These are phyloP conservation scores for Phytophthora pini DNA, from an alignment of 352 stramenopile species.

Conservation along the genomic window DNA sequence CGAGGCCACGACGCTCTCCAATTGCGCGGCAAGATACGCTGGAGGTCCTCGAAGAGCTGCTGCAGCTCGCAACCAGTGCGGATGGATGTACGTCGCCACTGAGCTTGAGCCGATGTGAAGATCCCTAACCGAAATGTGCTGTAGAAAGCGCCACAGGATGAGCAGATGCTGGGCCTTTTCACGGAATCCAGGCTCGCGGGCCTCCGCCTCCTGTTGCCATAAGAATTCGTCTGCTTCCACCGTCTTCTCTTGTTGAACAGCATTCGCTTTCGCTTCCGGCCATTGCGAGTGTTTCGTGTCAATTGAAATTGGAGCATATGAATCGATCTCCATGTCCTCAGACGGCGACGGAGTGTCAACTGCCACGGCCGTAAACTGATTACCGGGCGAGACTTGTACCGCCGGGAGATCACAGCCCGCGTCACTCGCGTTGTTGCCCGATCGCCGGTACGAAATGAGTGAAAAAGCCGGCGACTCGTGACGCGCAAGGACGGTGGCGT, in stretches of 20 bases:
- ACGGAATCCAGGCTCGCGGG: slow-evolving; percentile 1
- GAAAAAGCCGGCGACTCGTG: slow-evolving; percentile 6
- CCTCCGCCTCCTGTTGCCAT: slow-evolving; percentile 14
- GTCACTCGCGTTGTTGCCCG: neutral
- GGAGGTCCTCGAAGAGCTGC: slow-evolving; percentile 3
- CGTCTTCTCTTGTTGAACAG: too few species aligned
- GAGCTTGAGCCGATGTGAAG: neutral
- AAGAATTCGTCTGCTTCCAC: neutral
- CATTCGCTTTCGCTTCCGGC: too few species aligned
- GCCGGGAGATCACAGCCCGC: slow-evolving; percentile 19
- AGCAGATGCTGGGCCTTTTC: slow-evolving; percentile 24
- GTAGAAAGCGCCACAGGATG: slow-evolving; percentile 23
- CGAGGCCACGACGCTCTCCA: neutral
- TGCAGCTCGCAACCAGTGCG: slow-evolving; percentile 8
- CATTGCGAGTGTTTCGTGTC: neutral
- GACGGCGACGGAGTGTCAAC: neutral
- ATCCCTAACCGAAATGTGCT: slow-evolving; percentile 6
- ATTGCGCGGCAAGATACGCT: neutral
- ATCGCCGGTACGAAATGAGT: slow-evolving; percentile 24
- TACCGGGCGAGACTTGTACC: slow-evolving; percentile 7
- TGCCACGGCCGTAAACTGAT: slow-evolving; percentile 16
- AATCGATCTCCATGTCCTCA: slow-evolving; percentile 13
- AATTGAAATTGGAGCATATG: neutral
- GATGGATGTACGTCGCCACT: neutral
- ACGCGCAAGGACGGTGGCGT: slow-evolving; percentile 38